These are phyloP conservation scores for Scedosporium aurantiacum DNA, from an alignment of 2,329 filamentous ascomycete species.

Conservation along the genomic window DNA sequence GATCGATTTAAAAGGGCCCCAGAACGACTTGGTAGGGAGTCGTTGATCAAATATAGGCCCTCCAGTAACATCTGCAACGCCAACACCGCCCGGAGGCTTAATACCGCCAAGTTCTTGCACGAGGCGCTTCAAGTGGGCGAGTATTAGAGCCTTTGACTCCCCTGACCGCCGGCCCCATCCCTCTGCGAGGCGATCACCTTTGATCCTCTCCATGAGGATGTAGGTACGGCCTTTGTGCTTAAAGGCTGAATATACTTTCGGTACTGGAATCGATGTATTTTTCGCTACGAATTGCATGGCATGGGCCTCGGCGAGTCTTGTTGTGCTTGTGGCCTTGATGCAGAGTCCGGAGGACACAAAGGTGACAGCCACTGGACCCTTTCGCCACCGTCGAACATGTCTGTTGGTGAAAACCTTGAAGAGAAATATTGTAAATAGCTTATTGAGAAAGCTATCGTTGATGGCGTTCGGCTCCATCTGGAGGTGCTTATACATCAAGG, in stretches of 20 bases:
- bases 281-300: slow-evolving; percentile 13
- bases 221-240: slow-evolving; percentile 7
- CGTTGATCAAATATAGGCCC: background rate
- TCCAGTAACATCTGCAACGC: background rate
- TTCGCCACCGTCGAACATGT: background rate
- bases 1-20: background rate
- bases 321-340: too few relatives aligned
- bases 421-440: background rate
- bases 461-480: background rate
- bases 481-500: background rate
- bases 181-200: background rate
- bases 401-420: background rate
- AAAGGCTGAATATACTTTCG: slow-evolving; percentile 9
- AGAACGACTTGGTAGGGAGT: background rate
- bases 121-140: too few relatives aligned
- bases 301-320: slow-evolving; percentile 12
- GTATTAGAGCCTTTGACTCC: background rate
- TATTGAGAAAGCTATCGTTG: background rate
- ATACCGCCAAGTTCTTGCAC: background rate
- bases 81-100: background rate
- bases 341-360: background rate
- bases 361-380: background rate
- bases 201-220: slow-evolving; percentile 3
- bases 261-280: slow-evolving; percentile 14
- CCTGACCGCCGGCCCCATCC: too few relatives aligned